Conservation (phyloP, 2,329 filamentous ascomycete genomes). For the Colletotrichum lupini region DNA sequence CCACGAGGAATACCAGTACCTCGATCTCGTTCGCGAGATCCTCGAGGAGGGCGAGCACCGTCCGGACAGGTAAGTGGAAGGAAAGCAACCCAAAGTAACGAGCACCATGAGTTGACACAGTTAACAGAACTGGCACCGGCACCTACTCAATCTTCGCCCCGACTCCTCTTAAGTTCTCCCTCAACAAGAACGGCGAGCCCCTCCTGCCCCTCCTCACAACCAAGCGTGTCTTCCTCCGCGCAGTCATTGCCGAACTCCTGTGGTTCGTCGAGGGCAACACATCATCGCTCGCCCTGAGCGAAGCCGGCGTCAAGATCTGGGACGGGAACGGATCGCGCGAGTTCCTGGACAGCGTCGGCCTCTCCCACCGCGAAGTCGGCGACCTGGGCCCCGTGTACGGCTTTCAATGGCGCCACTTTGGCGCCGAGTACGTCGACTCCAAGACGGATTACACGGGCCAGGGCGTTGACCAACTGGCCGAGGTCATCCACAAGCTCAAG, state of each 20-base stretch:
- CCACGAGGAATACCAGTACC: conserved; percentile 95
- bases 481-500: conserved; percentile 88
- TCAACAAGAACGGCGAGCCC: conserved; percentile 71
- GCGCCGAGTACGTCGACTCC: conserved; percentile 85
- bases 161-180: conserved; percentile 84
- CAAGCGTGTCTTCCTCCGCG: conserved; percentile 93
- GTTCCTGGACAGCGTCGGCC: conserved; percentile 87
- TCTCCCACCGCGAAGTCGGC: conserved; percentile 83
- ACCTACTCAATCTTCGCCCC: conserved; percentile 92
- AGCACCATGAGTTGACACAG: conserved; percentile 5
- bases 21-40: conserved; percentile 88
- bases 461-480: conserved; percentile 92
- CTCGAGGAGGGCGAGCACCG: conserved; percentile 86
- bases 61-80: conserved; percentile 75
- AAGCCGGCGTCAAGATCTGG: conserved; percentile 94
- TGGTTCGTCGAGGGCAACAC: conserved; percentile 95
- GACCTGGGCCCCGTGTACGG: conserved; percentile 97
- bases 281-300: conserved; percentile 79
- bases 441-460: conserved; percentile 85
- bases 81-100: not conserved
- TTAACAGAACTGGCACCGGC: conserved; percentile 84
- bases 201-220: conserved; percentile 95
- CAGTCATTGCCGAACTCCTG: conserved; percentile 90
- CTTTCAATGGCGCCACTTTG: conserved; percentile 99
- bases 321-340: conserved; percentile 94